Evolutionary conservation across 108 stramenopile species (phyloP).

Genomic region (Cyclotella cryptica): DNA sequence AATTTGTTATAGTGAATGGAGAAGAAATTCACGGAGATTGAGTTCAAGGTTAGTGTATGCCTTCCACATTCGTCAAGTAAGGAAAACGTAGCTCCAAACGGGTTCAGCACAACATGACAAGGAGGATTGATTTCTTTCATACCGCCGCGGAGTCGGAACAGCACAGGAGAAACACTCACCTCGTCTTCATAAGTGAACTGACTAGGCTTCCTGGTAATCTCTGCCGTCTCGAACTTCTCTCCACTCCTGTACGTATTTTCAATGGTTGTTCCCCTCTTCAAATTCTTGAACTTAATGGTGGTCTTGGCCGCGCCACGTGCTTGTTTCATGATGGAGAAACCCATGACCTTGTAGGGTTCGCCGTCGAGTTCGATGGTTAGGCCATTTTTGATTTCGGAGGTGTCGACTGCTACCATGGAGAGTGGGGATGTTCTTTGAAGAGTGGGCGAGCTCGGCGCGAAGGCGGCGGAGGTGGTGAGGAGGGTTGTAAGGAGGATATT

Average conservation of each 20-base stretch:
- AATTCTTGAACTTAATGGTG: slow-evolving; percentile 94
- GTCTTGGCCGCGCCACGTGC: slow-evolving; percentile 92
- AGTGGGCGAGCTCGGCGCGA: slow-evolving; percentile 10
- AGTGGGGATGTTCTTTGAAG: slow-evolving; percentile 31
- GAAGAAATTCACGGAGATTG: too few species aligned
- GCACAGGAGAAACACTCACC: slow-evolving; percentile 40
- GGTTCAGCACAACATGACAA: not conserved
- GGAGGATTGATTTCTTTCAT: not conserved
- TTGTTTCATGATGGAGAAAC: slow-evolving; percentile 94
- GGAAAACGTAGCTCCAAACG: not conserved
- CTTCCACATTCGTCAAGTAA: too few species aligned
- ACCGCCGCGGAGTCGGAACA: not conserved
- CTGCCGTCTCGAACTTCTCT: slow-evolving; percentile 89
- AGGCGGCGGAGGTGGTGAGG: slow-evolving; percentile 31
- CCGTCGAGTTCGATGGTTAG: slow-evolving; percentile 94
- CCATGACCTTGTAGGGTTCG: slow-evolving; percentile 88
- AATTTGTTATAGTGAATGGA: not conserved
- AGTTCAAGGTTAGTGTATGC: too few species aligned
- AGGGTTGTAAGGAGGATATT: slow-evolving; percentile 28
- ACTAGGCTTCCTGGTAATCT: slow-evolving; percentile 82
- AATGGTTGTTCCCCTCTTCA: slow-evolving; percentile 88
- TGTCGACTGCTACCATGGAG: slow-evolving; percentile 77
- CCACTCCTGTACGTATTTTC: slow-evolving; percentile 96
- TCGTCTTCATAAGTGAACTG: slow-evolving; percentile 91
- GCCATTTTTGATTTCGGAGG: slow-evolving; percentile 95